Base-by-base conservation (phyloP, 2,329 filamentous ascomycete species). In the Onygenales sp. region DNA sequence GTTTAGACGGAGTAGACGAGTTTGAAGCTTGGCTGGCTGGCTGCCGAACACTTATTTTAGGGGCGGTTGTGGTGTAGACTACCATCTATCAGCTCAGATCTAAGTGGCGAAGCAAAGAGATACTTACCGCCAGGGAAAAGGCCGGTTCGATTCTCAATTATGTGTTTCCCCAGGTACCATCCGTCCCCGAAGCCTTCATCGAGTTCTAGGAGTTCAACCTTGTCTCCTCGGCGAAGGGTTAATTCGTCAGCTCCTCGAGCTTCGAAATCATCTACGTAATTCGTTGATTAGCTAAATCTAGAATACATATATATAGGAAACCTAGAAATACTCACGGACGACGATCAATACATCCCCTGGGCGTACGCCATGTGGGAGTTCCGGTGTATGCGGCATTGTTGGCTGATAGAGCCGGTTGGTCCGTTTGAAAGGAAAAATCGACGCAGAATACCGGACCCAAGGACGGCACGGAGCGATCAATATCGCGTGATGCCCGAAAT, bases 201-300 rank as follows among this genome's bases (percentile, higher is more conserved):
- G 57, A 82, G 71, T 67, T 85, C 82, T 34, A 84, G 76, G 52
- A 85, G 70, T 67, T 83, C 77, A 59, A 85, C 78, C 60, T 78
- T 77, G 62, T 84, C 81, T 46, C 80, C 91, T 65, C 94, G 94
- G 52, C 82, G 77, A 59, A 98, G 78, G 62, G 83, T 94, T 65
- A 98, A 78, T 77, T 98, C 93, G 72, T 98, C 93, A 54, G 88
- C 86, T 70, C 90, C 94, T 61, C 93, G 84, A 54, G 92, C 91
- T 61, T 84, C 77, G 69, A 98, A 97, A 72, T 96, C 90, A 73
- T 98, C 89, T 95, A 60, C n/a, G n/a, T 51, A 34, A 14, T 49
- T 21, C 10, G 11, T 32, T 7, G 47, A 48, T 59, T 46, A 59
- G 56, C 51, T 53, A n/a, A 32, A 34, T 45, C 21, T 32, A 48